Evolutionary conservation across 768 basidiomycete genomes (phyloP).

Genomic region (Pseudohyphozyma bogoriensis): DNA sequence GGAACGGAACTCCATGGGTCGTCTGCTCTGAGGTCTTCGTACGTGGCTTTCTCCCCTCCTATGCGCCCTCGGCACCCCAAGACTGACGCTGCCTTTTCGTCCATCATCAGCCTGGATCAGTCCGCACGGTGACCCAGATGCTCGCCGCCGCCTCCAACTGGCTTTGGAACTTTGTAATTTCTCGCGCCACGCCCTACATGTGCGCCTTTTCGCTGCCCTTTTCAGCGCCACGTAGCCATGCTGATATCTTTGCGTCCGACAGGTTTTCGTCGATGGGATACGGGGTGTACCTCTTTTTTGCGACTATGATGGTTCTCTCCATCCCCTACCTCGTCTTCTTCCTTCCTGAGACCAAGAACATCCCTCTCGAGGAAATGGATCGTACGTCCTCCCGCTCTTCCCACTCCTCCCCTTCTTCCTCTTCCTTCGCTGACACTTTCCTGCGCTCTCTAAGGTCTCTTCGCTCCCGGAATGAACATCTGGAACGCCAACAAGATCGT

Average conservation of each 20-base stretch:
- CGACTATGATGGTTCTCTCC: conserved; percentile 10
- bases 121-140: conserved; percentile 34
- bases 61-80: no score
- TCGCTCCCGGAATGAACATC: neutral
- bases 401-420: no score
- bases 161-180: conserved; percentile 35
- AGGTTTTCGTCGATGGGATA: no score
- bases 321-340: conserved; percentile 15
- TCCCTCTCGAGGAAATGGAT: conserved; percentile 26
- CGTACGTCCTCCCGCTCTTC: no score
- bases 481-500: conserved; percentile 21
- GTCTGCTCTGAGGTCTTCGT: conserved; percentile 42
- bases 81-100: no score
- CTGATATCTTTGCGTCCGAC: neutral
- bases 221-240: no score
- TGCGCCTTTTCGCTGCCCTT: neutral
- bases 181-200: conserved; percentile 38
- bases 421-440: no score
- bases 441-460: no score
- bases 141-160: conserved; percentile 29
- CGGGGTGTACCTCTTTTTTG: conserved; percentile 11
- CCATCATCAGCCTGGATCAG: no score
- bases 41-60: no score
- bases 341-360: conserved; percentile 18
- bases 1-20: conserved; percentile 48